These are phyloP conservation scores for Marasmius fiardii DNA, from an alignment of 1,284 basidiomycete species.

Conservation along the genomic window DNA sequence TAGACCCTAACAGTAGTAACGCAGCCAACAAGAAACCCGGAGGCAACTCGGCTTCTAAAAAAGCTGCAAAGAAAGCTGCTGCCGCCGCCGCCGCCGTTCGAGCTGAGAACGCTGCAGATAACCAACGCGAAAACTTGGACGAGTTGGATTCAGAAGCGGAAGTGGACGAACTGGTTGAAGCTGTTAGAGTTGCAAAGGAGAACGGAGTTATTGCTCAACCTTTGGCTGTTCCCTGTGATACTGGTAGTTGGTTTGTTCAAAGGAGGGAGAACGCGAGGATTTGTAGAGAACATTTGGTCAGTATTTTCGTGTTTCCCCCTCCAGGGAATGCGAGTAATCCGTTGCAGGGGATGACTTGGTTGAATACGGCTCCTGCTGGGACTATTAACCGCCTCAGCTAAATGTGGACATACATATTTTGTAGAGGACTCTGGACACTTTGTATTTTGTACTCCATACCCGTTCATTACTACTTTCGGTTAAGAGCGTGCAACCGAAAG, in stretches of 20 bases:
- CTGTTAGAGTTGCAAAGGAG: conserved; percentile 48
- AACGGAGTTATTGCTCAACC: conserved; percentile 56
- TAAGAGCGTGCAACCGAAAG: too few relatives aligned
- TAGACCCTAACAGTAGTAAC: too few relatives aligned
- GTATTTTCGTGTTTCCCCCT: conserved; percentile 37
- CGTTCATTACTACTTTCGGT: too few relatives aligned
- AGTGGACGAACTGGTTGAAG: conserved; percentile 54
- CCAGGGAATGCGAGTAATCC: neutral
- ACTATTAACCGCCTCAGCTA: neutral
- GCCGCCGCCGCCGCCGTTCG: conserved; percentile 41
- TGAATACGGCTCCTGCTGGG: neutral
- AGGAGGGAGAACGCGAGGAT: conserved; percentile 69
- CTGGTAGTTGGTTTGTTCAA: conserved; percentile 72
- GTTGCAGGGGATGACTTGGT: neutral
- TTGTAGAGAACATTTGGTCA: conserved; percentile 62
- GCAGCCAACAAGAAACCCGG: conserved; percentile 28
- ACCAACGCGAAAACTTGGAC: conserved; percentile 70
- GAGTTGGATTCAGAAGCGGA: conserved; percentile 78
- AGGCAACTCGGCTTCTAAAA: conserved; percentile 33
- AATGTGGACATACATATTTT: neutral
- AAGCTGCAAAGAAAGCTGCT: conserved; percentile 43
- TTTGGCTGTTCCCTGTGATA: conserved; percentile 49
- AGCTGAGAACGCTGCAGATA: conserved; percentile 45
- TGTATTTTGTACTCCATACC: neutral
- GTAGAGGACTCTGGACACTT: neutral